Evolutionary conservation across 805 yeast species (phyloP).

Genomic region (Candida hispaniensis): DNA sequence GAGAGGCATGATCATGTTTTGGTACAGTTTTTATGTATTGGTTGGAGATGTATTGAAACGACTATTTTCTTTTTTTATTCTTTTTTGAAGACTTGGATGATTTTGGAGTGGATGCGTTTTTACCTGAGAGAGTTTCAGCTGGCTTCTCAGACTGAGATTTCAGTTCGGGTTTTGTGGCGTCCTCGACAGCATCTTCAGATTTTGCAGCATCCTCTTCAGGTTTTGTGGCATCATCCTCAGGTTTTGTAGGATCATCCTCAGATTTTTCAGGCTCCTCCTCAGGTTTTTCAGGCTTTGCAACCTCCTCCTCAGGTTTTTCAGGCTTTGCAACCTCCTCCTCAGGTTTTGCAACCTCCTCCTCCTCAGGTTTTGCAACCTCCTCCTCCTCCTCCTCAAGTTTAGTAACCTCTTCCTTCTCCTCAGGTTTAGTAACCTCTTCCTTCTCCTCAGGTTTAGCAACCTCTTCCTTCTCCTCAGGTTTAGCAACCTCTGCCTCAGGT

Average conservation of each 20-base stretch:
- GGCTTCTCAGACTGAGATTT: no score
- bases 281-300: conserved; percentile 17
- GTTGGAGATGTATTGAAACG: neutral
- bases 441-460: conserved; percentile 15
- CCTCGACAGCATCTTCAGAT: no score
- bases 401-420: conserved; percentile 9
- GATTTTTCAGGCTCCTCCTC: conserved; percentile 16
- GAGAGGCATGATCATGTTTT: conserved; percentile 44
- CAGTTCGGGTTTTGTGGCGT: no score
- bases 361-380: conserved; percentile 13
- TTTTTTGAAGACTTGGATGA: conserved; percentile 17
- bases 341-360: conserved; percentile 15
- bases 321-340: conserved; percentile 17
- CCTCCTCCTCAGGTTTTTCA: conserved; percentile 14
- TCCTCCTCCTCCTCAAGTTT: conserved; percentile 14
- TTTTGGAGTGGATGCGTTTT: conserved; percentile 8
- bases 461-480: conserved; percentile 21
- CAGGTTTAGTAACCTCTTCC: conserved; percentile 15
- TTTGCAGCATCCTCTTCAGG: no score
- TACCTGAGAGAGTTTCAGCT: no score
- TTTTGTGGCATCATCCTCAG: no score
- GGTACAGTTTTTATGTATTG: conserved; percentile 5
- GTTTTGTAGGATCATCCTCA: no score
- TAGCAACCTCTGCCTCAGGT: conserved; percentile 20
- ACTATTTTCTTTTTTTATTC: conserved; percentile 21